Conservation (phyloP, 352 stramenopile genomes). For the Aphanomyces cochlioides region DNA sequence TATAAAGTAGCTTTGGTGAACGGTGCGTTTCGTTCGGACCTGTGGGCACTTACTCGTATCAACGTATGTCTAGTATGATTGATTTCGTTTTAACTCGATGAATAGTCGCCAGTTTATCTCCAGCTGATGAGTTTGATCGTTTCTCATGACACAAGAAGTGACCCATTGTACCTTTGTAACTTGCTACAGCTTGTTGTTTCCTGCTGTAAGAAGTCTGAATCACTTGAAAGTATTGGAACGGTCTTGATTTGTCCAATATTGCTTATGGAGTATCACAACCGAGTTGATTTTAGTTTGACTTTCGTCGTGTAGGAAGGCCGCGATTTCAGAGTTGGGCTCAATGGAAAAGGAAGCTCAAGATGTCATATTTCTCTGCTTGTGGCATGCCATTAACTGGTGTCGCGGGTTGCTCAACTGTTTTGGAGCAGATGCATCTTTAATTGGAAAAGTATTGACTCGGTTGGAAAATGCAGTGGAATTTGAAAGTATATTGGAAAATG, state of each 20-base stretch:
- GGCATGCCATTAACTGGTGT: conserved; percentile 63
- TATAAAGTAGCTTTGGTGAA: conserved; percentile 15
- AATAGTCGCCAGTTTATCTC: conserved; percentile 42
- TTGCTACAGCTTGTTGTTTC: conserved; percentile 42
- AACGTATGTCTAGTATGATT: conserved; percentile 21
- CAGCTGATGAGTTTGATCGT: conserved; percentile 48
- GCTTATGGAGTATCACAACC: conserved; percentile 47
- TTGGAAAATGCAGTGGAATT: conserved; percentile 45
- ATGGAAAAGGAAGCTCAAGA: conserved; percentile 41
- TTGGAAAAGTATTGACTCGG: conserved; percentile 40
- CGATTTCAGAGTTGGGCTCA: conserved; percentile 44
- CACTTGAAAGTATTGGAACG: conserved; percentile 42
- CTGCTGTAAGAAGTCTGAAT: conserved; percentile 38
- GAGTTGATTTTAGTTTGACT: not conserved
- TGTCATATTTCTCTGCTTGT: conserved; percentile 45
- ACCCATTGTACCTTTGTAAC: conserved; percentile 43
- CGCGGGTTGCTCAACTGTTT: conserved; percentile 59
- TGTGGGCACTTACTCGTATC: conserved; percentile 16
- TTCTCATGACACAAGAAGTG: conserved; percentile 44
- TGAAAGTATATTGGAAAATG: conserved; percentile 43
- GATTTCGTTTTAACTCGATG: not conserved
- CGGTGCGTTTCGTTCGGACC: conserved; percentile 16
- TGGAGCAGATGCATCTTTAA: conserved; percentile 34
- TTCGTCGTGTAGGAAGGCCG: conserved; percentile 35
- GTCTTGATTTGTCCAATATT: conserved; percentile 55